Conservation (phyloP, 2,329 filamentous ascomycete species). For the Chaetothyriales sp. region DNA sequence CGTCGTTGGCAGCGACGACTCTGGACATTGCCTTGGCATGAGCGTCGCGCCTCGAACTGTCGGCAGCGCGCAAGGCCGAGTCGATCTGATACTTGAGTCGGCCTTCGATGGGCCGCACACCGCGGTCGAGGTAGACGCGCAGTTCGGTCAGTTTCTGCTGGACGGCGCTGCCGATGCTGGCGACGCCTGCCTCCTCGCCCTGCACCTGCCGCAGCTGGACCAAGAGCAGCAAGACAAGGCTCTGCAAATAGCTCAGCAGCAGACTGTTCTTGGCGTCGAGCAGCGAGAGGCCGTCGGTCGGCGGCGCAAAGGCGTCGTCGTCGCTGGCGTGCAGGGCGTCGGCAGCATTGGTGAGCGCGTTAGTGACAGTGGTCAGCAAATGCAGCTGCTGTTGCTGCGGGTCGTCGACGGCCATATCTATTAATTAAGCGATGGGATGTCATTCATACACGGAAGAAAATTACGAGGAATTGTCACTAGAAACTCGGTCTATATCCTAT, state of each 20-base stretch:
- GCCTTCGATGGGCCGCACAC: conserved; percentile 76
- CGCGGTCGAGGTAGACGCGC: conserved; percentile 84
- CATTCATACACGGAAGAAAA: not conserved
- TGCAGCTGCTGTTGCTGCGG: not conserved
- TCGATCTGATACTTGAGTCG: conserved; percentile 92
- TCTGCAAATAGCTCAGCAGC: conserved; percentile 90
- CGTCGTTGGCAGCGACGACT: conserved; percentile 26
- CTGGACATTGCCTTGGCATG: conserved; percentile 23
- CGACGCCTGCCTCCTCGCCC: conserved; percentile 21
- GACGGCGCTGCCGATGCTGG: conserved; percentile 46
- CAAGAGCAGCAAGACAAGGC: conserved; percentile 75
- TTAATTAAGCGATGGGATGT: not conserved
- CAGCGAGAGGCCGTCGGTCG: conserved; percentile 72
- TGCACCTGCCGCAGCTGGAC: conserved; percentile 53
- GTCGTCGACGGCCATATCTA: conserved; percentile 12
- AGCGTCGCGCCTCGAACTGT: conserved; percentile 48
- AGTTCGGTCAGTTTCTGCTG: conserved; percentile 82
- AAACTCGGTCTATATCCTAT: not conserved
- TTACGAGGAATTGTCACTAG: no score
- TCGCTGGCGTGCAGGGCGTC: conserved; percentile 11
- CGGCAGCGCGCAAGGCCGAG: conserved; percentile 77
- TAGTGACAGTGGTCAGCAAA: conserved; percentile 10
- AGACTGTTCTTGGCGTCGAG: conserved; percentile 94
- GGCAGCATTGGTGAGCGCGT: conserved; percentile 9
- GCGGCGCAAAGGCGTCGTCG: conserved; percentile 58